Evolutionary conservation across 495 filamentous ascomycete species (phyloP).

Genomic region (Entonaema liquescens): DNA sequence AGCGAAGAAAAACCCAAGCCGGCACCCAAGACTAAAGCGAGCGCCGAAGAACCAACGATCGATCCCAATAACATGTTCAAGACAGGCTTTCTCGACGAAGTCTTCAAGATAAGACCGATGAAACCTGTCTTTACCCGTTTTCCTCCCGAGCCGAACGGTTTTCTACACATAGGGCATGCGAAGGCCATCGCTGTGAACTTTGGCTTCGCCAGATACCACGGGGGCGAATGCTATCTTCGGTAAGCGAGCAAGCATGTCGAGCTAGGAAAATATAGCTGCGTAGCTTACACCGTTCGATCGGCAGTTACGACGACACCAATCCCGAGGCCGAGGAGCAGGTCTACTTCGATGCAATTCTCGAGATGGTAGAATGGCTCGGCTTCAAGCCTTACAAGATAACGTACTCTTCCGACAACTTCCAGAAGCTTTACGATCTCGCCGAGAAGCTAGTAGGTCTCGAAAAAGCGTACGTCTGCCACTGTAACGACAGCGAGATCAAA

Average conservation of each 20-base stretch:
- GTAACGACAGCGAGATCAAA: constrained; percentile 74
- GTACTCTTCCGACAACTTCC: constrained; percentile 82
- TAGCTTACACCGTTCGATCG: constrained; percentile 57
- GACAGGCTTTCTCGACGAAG: constrained; percentile 80
- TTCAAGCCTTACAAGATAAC: constrained; percentile 83
- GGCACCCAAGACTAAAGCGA: constrained; percentile 50
- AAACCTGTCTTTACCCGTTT: constrained; percentile 80
- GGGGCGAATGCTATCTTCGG: constrained; percentile 67
- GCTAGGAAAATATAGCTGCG: constrained; percentile 51
- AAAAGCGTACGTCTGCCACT: constrained; percentile 53
- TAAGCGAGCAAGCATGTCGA: constrained; percentile 10
- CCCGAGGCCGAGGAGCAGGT: constrained; percentile 82
- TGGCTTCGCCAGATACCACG: constrained; percentile 88
- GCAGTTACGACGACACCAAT: constrained; percentile 80
- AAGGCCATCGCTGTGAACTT: constrained; percentile 99
- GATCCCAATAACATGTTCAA: constrained; percentile 84
- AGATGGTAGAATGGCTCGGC: constrained; percentile 83
- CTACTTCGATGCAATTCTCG: constrained; percentile 79
- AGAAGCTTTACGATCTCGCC: constrained; percentile 84
- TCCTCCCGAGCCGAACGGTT: constrained; percentile 87
- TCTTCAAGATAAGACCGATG: constrained; percentile 77
- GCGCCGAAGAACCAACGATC: constrained; percentile 56
- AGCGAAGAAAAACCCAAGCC: constrained; percentile 51
- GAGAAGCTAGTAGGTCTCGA: constrained; percentile 82
- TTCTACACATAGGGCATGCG: constrained; percentile 86